Base-by-base conservation (phyloP, 2,329 filamentous ascomycete species). In the Hypoxylon sp. region DNA sequence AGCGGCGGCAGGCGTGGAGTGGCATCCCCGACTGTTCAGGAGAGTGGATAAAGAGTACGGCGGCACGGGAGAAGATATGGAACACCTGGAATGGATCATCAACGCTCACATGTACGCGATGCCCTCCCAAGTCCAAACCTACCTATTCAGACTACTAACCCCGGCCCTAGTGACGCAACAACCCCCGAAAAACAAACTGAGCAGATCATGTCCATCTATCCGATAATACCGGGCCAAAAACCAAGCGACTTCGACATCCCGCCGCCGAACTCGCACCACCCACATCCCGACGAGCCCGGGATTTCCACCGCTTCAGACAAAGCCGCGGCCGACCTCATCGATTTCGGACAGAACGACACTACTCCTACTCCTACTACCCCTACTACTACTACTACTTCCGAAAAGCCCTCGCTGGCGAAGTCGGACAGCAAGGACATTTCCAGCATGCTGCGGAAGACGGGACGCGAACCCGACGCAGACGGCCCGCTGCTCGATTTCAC, bases 31-130 rank as follows among this genome's bases (percentile, higher is more conserved):
- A 57, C 80, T 97, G 8, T 99, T 99, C 78, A 83, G 91, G 53
- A 75, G 76, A 36, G 88, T 95, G 7, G 80, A 82, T 32, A 85
- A 86, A 16, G 89, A 87, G 1, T 84, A 86, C 1, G 87, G 86
- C 21, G 86, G 85, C 1, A 68, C 80, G 3, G 89, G 94, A 57
- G 87, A 93, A 68, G 90, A 89, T 19, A 89, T 95, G 69, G 91
- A 95, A 68, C 90, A 90, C 60, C 75, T 99, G 20, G 94, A 97
- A 72, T 99, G 91, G 90, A 92, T 97, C 66, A 89, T 99, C 65
- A 88, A 93, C 70, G 88, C 92, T 1, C 79, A 86, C 47, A 82
- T 99, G 91, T 96, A 73, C 67, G 78, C 70, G n/a, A 6, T 30
- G 11, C 11, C 9, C 8, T 35, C 27, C 4, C 5, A 30, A 13